Evolutionary conservation across 371 early-diverging fungal species (phyloP).

Genomic region (Mortierella polycephala): DNA sequence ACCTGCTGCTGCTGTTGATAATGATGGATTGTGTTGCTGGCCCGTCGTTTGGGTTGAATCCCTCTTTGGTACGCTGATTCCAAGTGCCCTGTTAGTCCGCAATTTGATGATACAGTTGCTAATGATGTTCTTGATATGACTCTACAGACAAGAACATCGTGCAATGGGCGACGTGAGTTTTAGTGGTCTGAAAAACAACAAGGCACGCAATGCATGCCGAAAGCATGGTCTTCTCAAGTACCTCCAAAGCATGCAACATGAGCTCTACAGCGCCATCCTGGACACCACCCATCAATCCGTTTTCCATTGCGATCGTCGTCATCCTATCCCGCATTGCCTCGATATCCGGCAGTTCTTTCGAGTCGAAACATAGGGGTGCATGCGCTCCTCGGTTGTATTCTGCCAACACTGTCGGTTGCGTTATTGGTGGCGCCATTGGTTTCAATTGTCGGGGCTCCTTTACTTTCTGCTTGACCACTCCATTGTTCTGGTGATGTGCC

Average conservation of each 20-base stretch:
- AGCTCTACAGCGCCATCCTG: constrained; percentile 73
- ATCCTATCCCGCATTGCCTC: constrained; percentile 77
- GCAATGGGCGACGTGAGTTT: background rate
- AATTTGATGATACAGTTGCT: constrained; percentile 77
- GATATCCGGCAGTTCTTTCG: constrained; percentile 76
- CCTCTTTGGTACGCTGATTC: constrained; percentile 57
- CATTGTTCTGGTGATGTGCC: constrained; percentile 53
- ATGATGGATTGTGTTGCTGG: constrained; percentile 10
- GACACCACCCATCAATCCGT: constrained; percentile 76
- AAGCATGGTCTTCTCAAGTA: constrained; percentile 15
- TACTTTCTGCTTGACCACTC: constrained; percentile 20
- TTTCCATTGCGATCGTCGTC: constrained; percentile 78
- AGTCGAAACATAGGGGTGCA: constrained; percentile 76
- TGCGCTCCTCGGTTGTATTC: constrained; percentile 77
- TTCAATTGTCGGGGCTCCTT: constrained; percentile 30
- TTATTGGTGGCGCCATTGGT: constrained; percentile 31
- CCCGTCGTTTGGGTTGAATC: constrained; percentile 17
- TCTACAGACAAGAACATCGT: constrained; percentile 34
- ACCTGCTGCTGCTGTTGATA: constrained; percentile 4
- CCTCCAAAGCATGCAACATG: constrained; percentile 80
- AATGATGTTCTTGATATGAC: constrained; percentile 77
- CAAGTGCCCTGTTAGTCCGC: constrained; percentile 74
- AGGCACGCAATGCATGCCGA: background rate
- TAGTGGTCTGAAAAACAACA: background rate
- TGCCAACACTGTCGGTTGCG: constrained; percentile 39